Evolutionary conservation across 345 rosid species (phyloP), one percentile per base, ranked within the genome.

Genomic region (Euphorbia pulcherrima): DNA sequence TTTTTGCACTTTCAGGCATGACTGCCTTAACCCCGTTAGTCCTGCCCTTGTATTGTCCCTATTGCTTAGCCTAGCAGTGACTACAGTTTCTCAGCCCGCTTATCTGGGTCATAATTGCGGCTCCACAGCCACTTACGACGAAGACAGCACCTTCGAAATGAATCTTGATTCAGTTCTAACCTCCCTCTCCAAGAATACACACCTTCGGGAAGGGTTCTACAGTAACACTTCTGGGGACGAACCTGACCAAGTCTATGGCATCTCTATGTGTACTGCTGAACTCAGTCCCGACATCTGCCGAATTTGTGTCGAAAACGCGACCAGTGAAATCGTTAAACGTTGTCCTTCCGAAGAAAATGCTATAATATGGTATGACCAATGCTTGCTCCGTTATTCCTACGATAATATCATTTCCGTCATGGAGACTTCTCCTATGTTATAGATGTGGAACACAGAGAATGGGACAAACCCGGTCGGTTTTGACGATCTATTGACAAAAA

Each of bases 301-400:
- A 24, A n/a, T 18, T 6, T 82, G 81, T 59, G 64, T 72, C 1
- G 18, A 18, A 3, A 2, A 1, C 0, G 78, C 81, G 0, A 46
- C 30, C 13, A 1, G 16, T 0, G 51, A 29, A 14, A 51, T 83
- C 2, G 0, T 5, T 20, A 62, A 53, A 39, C 35, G 0, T 26
- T 83, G 87, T 29, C 78, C 78, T 9, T 61, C 29, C 16, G 26
- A 46, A 20, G 73, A 39, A 60, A 58, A 1, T 0, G 87, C 83
- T 9, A 21, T 70, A 48, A 29, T 76, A 24, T 78, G 84, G 85
- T 77, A 72, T 4, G 83, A 70, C 1, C 26, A 72, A 53, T 85
- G 89, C 60, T 24, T 70, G 14, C 55, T 85, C 11, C 77, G 69
- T 1, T 81, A 79, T 56, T 72, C 84, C 0, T 60, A 74, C 54